A percentile compares a stretch with the other conserved stretches of the same genome.
phyloP scores from a whole-genome alignment of 148 eudicot species.

The Persicaria maculosa region DNA sequence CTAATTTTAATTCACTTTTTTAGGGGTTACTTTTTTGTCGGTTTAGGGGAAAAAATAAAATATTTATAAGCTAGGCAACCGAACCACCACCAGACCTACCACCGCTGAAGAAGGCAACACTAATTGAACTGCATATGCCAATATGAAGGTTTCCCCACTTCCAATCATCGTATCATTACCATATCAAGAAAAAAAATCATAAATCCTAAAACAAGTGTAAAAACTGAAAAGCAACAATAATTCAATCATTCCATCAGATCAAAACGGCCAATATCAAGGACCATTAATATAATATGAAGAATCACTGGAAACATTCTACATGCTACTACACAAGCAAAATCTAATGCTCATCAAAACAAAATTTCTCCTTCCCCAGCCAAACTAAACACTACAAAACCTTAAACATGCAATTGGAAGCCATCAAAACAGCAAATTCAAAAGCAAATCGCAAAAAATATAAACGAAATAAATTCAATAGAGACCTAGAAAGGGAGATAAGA shows the following conservation, averaged over 20 bases:
- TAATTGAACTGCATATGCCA: background rate
- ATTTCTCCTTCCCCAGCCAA: background rate
- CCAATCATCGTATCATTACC: background rate
- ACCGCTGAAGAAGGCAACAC: background rate
- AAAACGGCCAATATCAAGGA: background rate
- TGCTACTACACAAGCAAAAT: background rate
- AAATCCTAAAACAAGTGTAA: background rate
- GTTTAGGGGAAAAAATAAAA: too few relatives aligned
- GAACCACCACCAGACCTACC: background rate
- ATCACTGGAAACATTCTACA: background rate
- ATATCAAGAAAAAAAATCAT: background rate
- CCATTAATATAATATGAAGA: background rate
- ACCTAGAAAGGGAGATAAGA: background rate
- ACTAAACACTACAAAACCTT: slow-evolving; percentile 5
- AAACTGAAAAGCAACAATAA: background rate
- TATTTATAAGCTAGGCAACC: background rate
- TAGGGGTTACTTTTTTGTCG: too few relatives aligned
- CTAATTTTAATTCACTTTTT: too few relatives aligned
- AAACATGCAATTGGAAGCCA: background rate
- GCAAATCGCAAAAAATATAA: background rate
- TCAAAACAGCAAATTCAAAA: background rate
- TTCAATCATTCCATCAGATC: background rate
- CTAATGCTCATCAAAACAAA: background rate
- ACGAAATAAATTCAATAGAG: background rate
- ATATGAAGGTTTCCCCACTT: background rate